Conservation (phyloP, 2,329 filamentous ascomycete species). For the Hymenoscyphus fraxineus region DNA sequence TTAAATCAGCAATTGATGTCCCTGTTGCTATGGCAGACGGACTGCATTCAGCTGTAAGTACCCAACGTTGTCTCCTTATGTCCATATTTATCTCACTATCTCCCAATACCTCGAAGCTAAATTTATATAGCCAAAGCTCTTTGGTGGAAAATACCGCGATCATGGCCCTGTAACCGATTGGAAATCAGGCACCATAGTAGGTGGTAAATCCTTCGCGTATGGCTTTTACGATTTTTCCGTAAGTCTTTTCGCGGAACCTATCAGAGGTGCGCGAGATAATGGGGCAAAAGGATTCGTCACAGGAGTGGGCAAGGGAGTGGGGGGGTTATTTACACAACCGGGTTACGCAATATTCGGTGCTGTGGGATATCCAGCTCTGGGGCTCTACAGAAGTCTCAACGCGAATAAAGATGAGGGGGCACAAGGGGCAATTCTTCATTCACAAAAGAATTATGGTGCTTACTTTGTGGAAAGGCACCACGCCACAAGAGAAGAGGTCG, state of each 20-base stretch:
- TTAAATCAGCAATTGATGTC: conserved; percentile 32
- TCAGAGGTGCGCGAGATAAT: conserved; percentile 17
- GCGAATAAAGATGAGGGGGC: neutral
- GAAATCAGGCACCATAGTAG: conserved; percentile 68
- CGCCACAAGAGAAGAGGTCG: neutral
- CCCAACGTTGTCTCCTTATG: neutral
- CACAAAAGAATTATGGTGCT: conserved; percentile 8
- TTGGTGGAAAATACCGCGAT: conserved; percentile 72
- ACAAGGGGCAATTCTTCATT: conserved; percentile 7
- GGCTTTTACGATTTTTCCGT: conserved; percentile 17
- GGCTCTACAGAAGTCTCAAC: conserved; percentile 10
- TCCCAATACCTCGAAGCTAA: neutral
- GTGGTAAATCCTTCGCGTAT: conserved; percentile 54
- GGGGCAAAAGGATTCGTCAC: conserved; percentile 15
- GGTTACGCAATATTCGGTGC: conserved; percentile 11
- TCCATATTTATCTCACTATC: neutral
- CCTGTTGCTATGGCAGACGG: conserved; percentile 22
- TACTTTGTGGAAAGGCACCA: conserved; percentile 3
- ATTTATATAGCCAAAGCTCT: conserved; percentile 12
- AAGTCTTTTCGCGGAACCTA: conserved; percentile 18
- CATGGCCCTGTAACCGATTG: conserved; percentile 74
- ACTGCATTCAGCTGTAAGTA: conserved; percentile 12
- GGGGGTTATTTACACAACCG: conserved; percentile 9
- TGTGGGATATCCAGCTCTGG: conserved; percentile 15
- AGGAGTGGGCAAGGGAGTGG: conserved; percentile 17